Conservation (phyloP, 306 rosid genomes). For the Corylus heterophylla region DNA sequence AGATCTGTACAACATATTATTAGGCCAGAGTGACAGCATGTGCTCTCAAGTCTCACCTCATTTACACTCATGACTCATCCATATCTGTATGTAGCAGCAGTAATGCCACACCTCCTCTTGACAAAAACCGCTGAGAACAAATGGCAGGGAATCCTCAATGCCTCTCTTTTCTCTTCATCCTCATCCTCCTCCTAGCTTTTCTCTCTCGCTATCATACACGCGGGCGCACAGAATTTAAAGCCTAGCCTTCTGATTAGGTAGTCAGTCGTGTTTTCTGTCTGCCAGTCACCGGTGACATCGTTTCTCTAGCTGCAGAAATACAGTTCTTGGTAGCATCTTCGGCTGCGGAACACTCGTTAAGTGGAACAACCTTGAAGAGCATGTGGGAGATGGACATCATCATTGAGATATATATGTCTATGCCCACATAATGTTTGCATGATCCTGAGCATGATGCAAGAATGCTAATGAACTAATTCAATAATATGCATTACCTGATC, state of each 20-base stretch:
- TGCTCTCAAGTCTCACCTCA: too few species aligned
- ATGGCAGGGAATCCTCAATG: too few species aligned
- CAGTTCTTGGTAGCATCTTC: slow-evolving; percentile 33
- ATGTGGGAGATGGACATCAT: not conserved
- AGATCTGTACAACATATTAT: too few species aligned
- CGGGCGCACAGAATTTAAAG: not conserved
- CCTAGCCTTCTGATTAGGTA: not conserved
- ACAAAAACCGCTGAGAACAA: too few species aligned
- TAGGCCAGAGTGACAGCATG: too few species aligned
- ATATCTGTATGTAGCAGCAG: too few species aligned
- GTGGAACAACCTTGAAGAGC: slow-evolving; percentile 47
- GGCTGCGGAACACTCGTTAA: slow-evolving; percentile 21
- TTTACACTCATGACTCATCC: too few species aligned
- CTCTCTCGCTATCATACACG: too few species aligned
- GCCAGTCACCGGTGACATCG: not conserved
- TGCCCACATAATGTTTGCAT: not conserved
- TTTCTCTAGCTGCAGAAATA: slow-evolving; percentile 29
- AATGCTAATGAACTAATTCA: not conserved
- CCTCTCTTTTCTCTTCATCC: too few species aligned
- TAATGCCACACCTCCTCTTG: too few species aligned
- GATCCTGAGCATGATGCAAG: not conserved
- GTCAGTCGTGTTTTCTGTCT: too few species aligned
- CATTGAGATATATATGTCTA: not conserved
- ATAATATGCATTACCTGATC: slow-evolving; percentile 45
- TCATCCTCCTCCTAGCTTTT: too few species aligned